phyloP scores from a whole-genome alignment of 495 filamentous ascomycete genomes.

The Copromyces sp. region DNA sequence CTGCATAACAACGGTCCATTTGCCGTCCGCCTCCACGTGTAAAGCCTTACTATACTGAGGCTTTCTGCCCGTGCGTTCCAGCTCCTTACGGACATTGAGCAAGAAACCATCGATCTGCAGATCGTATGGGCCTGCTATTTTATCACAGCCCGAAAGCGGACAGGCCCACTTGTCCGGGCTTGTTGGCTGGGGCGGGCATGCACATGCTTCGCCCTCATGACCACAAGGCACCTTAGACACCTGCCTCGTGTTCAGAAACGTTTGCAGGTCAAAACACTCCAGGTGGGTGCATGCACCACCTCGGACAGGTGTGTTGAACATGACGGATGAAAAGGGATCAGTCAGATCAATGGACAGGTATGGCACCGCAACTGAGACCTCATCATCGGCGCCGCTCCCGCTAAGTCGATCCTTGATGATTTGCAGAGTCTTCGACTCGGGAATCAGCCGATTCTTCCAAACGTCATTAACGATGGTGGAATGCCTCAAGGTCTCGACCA shows the following conservation, averaged over 20 bases:
- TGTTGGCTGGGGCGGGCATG: conserved; percentile 35
- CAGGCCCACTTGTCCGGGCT: conserved; percentile 72
- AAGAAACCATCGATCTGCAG: conserved; percentile 66
- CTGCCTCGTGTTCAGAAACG: conserved; percentile 57
- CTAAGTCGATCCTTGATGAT: conserved; percentile 42
- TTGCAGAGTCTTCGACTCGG: conserved; percentile 27
- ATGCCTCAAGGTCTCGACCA: conserved; percentile 45
- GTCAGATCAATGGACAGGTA: conserved; percentile 61
- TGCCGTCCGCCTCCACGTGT: conserved; percentile 45
- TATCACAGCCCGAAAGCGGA: conserved; percentile 51
- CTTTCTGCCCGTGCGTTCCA: conserved; percentile 31
- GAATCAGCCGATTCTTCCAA: conserved; percentile 23
- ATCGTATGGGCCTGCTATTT: conserved; percentile 61
- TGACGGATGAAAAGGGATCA: conserved; percentile 60
- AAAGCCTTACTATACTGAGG: conserved; percentile 45
- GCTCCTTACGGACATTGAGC: conserved; percentile 39
- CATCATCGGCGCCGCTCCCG: conserved; percentile 45
- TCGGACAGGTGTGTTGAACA: conserved; percentile 64
- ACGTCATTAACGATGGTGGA: conserved; percentile 36
- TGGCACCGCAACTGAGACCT: conserved; percentile 52
- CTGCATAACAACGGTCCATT: conserved; percentile 40
- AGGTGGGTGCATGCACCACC: conserved; percentile 50
- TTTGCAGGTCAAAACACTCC: conserved; percentile 84
- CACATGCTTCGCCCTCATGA: conserved; percentile 10
- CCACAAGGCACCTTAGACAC: conserved; percentile 24